phyloP scores from a whole-genome alignment of 176 grass and related monocot genomes.

The Eragrostis curvula region DNA sequence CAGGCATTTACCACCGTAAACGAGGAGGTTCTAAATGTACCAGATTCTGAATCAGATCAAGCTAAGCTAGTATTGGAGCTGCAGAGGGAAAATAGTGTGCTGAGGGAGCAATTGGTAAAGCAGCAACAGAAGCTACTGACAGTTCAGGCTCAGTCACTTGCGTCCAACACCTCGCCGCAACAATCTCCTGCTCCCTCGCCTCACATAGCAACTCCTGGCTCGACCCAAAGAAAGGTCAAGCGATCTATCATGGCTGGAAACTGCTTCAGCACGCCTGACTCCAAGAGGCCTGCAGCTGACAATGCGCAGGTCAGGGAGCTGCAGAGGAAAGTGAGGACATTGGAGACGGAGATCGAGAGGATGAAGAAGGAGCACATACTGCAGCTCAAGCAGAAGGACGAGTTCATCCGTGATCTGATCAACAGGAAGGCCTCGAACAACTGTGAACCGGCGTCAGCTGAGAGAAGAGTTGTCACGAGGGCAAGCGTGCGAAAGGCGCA shows the following conservation, averaged over 20 bases:
- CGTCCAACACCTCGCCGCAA: conserved; percentile 49
- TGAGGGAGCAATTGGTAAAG: conserved; percentile 80
- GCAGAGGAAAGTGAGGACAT: conserved; percentile 61
- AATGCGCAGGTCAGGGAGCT: conserved; percentile 54
- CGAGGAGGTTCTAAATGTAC: conserved; percentile 61
- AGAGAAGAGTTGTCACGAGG: conserved; percentile 69
- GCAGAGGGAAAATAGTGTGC: conserved; percentile 86
- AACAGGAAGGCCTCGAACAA: conserved; percentile 54
- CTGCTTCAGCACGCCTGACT: conserved; percentile 74
- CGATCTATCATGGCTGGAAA: conserved; percentile 65
- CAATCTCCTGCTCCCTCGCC: conserved; percentile 46
- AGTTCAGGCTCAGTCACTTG: conserved; percentile 71
- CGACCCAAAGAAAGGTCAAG: conserved; percentile 66
- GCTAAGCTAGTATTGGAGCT: conserved; percentile 81
- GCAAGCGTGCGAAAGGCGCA: conserved; percentile 59
- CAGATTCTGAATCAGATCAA: conserved; percentile 73
- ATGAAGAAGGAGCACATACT: conserved; percentile 73
- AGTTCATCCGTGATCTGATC: conserved; percentile 78
- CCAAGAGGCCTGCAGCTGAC: conserved; percentile 50
- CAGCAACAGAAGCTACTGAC: conserved; percentile 81
- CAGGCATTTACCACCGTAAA: conserved; percentile 49
- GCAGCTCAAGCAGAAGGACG: conserved; percentile 85
- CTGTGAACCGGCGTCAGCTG: conserved; percentile 35
- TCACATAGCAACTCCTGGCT: conserved; percentile 54
- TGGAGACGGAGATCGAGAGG: conserved; percentile 81